phyloP scores from a whole-genome alignment of 345 rosid genomes.

The Clausena lansium region DNA sequence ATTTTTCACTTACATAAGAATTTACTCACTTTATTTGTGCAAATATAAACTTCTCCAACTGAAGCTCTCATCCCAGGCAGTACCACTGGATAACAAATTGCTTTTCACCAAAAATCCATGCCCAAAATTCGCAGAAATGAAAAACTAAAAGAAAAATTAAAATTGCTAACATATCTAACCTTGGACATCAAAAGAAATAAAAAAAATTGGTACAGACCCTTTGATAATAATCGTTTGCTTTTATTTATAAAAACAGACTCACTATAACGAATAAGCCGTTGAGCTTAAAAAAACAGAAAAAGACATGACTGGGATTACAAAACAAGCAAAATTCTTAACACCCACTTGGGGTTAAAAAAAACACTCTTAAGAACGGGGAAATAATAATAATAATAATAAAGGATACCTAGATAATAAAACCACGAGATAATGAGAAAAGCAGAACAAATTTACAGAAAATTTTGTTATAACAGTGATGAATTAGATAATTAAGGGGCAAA shows the following conservation, averaged over 20 bases:
- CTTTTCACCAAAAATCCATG: slow-evolving; percentile 14
- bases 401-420: slow-evolving; percentile 19
- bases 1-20: neutral
- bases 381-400: slow-evolving; percentile 1
- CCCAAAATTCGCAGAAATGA: slow-evolving; percentile 4
- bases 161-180: neutral
- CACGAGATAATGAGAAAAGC: neutral
- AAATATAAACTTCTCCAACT: slow-evolving; percentile 21
- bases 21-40: slow-evolving; percentile 28
- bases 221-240: neutral
- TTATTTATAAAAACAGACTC: slow-evolving; percentile 1
- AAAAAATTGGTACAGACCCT: neutral
- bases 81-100: slow-evolving; percentile 18
- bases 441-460: neutral
- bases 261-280: neutral
- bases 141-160: neutral
- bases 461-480: neutral
- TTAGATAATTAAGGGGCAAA: neutral
- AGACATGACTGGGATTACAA: neutral
- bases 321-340: neutral
- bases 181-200: neutral
- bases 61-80: slow-evolving; percentile 36
- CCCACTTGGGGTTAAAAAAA: neutral
- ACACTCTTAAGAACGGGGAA: neutral
- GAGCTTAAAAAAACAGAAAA: slow-evolving; percentile 7